Evolutionary conservation across 2,329 filamentous ascomycete genomes (phyloP).

Genomic region (Venturia pyrina): DNA sequence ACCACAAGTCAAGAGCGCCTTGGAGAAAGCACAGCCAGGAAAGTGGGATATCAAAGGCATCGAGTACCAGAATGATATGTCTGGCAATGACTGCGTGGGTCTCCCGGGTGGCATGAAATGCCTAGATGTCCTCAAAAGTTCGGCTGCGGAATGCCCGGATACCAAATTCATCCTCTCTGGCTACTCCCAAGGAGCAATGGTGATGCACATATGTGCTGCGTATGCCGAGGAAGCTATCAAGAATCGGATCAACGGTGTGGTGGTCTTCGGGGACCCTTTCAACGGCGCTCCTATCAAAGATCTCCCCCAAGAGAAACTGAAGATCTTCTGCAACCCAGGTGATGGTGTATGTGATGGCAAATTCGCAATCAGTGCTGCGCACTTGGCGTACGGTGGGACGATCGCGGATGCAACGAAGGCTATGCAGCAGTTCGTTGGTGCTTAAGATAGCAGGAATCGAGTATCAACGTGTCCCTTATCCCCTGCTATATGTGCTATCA

Average conservation of each 20-base stretch:
- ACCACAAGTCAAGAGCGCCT: neutral
- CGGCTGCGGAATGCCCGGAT: constrained; percentile 21
- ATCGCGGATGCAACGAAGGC: neutral
- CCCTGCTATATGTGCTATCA: too few relatives aligned
- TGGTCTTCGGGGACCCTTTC: constrained; percentile 10
- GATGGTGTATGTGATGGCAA: constrained; percentile 8
- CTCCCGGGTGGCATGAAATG: constrained; percentile 6
- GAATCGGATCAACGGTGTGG: constrained; percentile 2
- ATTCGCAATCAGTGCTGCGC: constrained; percentile 2
- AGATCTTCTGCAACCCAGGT: neutral
- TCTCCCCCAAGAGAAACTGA: neutral
- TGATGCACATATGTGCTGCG: constrained; percentile 17
- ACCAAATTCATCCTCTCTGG: constrained; percentile 25
- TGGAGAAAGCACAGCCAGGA: neutral
- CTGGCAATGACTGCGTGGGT: constrained; percentile 7
- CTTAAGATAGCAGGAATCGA: too few relatives aligned
- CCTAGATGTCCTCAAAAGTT: constrained; percentile 15
- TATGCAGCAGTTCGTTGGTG: neutral
- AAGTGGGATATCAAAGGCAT: constrained; percentile 2
- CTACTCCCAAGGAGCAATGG: constrained; percentile 25
- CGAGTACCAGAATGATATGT: neutral
- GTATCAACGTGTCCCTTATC: too few relatives aligned
- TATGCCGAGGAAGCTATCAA: constrained; percentile 10
- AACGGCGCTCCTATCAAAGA: neutral
- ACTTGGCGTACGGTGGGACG: constrained; percentile 5